Evolutionary conservation across 257 asterid genomes (phyloP).

Genomic region (Fraxinus anomala): DNA sequence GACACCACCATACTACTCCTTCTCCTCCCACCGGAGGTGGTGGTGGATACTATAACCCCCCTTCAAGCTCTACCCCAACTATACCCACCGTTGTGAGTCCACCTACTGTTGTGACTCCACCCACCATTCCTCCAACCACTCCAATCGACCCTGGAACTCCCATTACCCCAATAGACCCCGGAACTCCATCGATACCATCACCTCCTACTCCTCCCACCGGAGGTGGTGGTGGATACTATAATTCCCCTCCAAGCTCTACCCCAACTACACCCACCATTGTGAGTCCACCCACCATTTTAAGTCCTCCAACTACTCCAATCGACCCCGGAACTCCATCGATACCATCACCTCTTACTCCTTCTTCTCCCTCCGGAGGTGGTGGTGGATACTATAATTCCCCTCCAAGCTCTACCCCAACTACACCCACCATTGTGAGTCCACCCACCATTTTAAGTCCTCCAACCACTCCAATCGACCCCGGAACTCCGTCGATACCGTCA

Average conservation of each 20-base stretch:
- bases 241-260: constrained; percentile 39
- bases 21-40: constrained; percentile 33
- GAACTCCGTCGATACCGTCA: constrained; percentile 37
- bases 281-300: constrained; percentile 24
- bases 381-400: constrained; percentile 38
- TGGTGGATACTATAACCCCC: constrained; percentile 40
- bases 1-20: constrained; percentile 49
- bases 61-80: constrained; percentile 41
- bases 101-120: constrained; percentile 3
- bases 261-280: constrained; percentile 36
- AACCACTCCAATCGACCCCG: constrained; percentile 30
- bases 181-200: no score
- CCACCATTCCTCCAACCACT: constrained; percentile 24
- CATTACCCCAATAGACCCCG: no score
- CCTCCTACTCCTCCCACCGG: constrained; percentile 27
- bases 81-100: constrained; percentile 29
- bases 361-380: constrained; percentile 29
- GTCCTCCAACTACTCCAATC: constrained; percentile 32
- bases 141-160: constrained; percentile 17
- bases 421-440: constrained; percentile 28
- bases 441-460: constrained; percentile 27
- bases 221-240: constrained; percentile 37
- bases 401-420: constrained; percentile 41
- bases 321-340: not conserved
- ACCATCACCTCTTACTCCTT: constrained; percentile 21